Conservation (phyloP, 1,139 yeast genomes). For the Pichia norvegensis region DNA sequence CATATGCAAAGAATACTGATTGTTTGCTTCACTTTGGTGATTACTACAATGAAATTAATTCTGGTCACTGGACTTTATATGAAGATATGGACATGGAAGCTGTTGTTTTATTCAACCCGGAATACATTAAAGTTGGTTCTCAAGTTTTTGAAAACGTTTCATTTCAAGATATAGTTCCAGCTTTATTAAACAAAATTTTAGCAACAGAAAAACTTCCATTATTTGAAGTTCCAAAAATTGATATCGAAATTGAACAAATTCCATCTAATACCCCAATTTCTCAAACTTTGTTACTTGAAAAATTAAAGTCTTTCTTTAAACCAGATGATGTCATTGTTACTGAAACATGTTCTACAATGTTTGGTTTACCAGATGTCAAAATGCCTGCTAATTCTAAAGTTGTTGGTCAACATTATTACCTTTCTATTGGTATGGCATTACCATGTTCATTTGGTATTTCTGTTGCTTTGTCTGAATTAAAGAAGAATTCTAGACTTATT, state of each 20-base stretch:
- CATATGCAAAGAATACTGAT: constrained; percentile 37
- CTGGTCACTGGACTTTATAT: constrained; percentile 36
- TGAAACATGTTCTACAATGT: constrained; percentile 76
- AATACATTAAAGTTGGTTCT: constrained; percentile 40
- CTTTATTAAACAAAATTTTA: constrained; percentile 32
- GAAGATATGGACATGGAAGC: constrained; percentile 28
- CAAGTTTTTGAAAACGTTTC: constrained; percentile 33
- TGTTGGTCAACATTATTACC: constrained; percentile 63
- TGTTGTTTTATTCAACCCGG: constrained; percentile 34
- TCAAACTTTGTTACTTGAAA: constrained; percentile 29
- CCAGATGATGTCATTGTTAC: constrained; percentile 60
- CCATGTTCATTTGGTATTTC: constrained; percentile 81
- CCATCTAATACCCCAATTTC: constrained; percentile 29
- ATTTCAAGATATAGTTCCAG: constrained; percentile 40
- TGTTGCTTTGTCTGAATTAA: constrained; percentile 53
- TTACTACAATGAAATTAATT: constrained; percentile 47
- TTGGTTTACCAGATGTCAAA: constrained; percentile 55
- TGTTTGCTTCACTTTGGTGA: constrained; percentile 46
- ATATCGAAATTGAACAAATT: constrained; percentile 17
- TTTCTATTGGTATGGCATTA: constrained; percentile 80
- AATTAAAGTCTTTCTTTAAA: constrained; percentile 33
- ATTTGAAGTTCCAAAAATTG: constrained; percentile 14
- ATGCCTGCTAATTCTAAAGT: constrained; percentile 46
- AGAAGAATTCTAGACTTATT: constrained; percentile 44
- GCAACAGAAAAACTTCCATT: constrained; percentile 31